Percentiles rank a stretch among this genome's conserved stretches.
These are phyloP conservation scores for Cyclotella distinguenda DNA, from an alignment of 108 stramenopile genomes.

Conservation along the genomic window DNA sequence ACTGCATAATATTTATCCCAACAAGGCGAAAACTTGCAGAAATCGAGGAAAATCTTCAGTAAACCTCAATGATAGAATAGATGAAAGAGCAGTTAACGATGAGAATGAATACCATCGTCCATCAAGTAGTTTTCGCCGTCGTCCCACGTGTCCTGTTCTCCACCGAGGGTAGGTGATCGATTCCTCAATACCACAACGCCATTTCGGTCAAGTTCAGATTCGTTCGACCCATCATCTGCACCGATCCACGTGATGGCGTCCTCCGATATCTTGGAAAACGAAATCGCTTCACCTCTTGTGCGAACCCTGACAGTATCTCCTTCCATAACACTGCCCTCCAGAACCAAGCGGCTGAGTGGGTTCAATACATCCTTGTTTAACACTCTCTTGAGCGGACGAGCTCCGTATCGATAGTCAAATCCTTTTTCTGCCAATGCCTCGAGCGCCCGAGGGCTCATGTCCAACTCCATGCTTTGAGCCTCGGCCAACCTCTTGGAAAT, in stretches of 20 bases:
- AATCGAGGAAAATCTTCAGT: no score
- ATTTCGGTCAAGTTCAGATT: constrained; percentile 56
- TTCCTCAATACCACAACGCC: constrained; percentile 70
- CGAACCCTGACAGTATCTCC: constrained; percentile 67
- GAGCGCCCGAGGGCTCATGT: constrained; percentile 57
- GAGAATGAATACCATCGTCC: constrained; percentile 52
- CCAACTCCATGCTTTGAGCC: constrained; percentile 65
- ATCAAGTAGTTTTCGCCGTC: constrained; percentile 54
- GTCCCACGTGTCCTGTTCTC: constrained; percentile 38
- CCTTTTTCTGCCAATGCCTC: constrained; percentile 70
- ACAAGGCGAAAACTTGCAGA: no score
- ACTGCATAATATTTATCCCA: no score
- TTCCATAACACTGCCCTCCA: constrained; percentile 66
- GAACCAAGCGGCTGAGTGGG: constrained; percentile 69
- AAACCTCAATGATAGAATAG: background rate
- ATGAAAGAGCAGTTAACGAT: constrained; percentile 24
- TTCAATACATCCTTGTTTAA: constrained; percentile 89
- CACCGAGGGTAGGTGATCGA: constrained; percentile 15
- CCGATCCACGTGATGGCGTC: constrained; percentile 53
- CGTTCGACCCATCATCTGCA: constrained; percentile 23
- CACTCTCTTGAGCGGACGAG: constrained; percentile 90
- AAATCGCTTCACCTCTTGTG: constrained; percentile 66
- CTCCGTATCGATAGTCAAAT: constrained; percentile 91
- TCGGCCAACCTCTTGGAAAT: constrained; percentile 61
- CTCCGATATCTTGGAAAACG: constrained; percentile 34